phyloP scores from a whole-genome alignment of 2,329 filamentous ascomycete species.

The Cladophialophora carrionii region DNA sequence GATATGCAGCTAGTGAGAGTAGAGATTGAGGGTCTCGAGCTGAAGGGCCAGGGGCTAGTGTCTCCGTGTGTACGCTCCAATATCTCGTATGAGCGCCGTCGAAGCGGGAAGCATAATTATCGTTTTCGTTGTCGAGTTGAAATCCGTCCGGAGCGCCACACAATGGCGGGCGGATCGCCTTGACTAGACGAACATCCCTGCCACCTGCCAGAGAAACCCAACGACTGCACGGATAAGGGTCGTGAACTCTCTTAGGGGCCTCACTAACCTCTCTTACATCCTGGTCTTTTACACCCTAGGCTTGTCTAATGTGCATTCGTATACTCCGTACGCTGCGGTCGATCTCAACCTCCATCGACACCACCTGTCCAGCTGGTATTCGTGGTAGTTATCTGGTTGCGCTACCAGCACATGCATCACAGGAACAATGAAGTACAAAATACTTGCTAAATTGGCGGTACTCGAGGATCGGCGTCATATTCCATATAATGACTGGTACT shows the following conservation, averaged over 20 bases:
- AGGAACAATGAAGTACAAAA: too few relatives aligned
- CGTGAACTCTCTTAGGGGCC: not conserved
- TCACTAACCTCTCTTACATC: not conserved
- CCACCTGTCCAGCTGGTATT: too few relatives aligned
- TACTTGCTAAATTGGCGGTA: too few relatives aligned
- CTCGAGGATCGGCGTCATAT: too few relatives aligned
- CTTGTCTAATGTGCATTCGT: not conserved
- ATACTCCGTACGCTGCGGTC: not conserved
- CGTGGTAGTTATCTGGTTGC: too few relatives aligned
- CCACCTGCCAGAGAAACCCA: not conserved
- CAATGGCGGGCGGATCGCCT: not conserved
- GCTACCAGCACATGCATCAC: too few relatives aligned
- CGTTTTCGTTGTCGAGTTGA: not conserved
- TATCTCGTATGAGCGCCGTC: not conserved
- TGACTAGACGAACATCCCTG: conserved; percentile 1
- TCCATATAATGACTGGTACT: too few relatives aligned
- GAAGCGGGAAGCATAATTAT: not conserved
- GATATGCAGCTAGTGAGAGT: conserved; percentile 5
- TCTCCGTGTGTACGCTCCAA: not conserved
- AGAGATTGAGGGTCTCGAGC: conserved; percentile 8
- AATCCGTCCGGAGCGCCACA: not conserved
- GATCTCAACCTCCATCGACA: not conserved
- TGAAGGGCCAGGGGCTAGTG: conserved; percentile 1
- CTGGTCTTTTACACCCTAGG: too few relatives aligned
- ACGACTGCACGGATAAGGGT: conserved; percentile 2